Base-by-base conservation (phyloP, 2,329 filamentous ascomycete species). In the Aspergillus fructus region DNA sequence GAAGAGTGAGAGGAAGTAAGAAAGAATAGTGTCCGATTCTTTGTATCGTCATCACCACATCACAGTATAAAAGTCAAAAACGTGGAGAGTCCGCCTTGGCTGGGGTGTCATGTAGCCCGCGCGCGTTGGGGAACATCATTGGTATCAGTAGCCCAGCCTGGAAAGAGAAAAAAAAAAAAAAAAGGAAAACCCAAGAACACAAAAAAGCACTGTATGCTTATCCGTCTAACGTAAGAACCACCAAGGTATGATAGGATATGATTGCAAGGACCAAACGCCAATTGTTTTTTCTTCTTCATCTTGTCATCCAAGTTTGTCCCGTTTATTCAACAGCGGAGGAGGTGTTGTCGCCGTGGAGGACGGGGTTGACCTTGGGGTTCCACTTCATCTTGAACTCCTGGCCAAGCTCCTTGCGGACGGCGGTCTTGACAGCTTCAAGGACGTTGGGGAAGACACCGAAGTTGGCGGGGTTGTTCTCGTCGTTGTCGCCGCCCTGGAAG, bases 401-500 rank as follows among this genome's bases (percentile, higher is more conserved):
- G n/a, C 89, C 88, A 6, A 91, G 76, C 76, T 91, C 81, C 77
- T 89, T 89, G 66, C 79, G 79, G 61, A 90, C 78, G 5, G 87
- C 87, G 2, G 85, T 78, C 76, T 85, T 81, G 52, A 91, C 86
- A 0, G 88, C 88, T 63, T 90, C 87, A 42, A 89, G 78, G 12
- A 91, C 89, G 67, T 90, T 89, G 59, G 79, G 73, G 76, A 91
- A 91, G 41, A 91, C 88, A 62, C 89, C 89, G 68, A 91, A 90
- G 77, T 82, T 89, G 69, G 89, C 89, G 1, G 89, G 89, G 76
- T 90, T 91, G 76, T 90, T 80, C 73, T 87, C 82, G 69, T 91
- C 89, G 70, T 91, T 91, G 58, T 85, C 87, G 17, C 84, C 87
- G 60, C 89, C 89, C 77, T 90, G 87, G 83, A 89, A 91, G 48